Evolutionary conservation across 139 green algal genomes (phyloP).

Genomic region (Parachlorella kessleri): DNA sequence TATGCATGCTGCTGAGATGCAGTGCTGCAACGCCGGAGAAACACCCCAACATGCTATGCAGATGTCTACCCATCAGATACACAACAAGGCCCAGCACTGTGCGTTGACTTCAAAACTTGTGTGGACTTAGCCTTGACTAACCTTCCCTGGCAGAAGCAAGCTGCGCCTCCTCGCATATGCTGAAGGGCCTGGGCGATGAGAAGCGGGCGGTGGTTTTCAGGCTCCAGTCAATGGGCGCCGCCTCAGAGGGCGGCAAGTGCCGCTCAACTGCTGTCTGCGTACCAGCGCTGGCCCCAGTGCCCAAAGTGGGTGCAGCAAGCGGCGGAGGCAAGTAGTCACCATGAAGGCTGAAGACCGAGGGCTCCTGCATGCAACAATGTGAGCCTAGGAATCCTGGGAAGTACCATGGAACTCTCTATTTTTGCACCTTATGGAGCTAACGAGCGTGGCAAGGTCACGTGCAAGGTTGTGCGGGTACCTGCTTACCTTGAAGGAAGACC

Average conservation of each 20-base stretch:
- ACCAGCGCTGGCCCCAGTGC: not conserved
- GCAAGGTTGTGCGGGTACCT: not conserved
- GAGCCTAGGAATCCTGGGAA: no score
- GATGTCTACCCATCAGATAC: not conserved
- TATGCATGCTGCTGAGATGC: no score
- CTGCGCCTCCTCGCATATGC: slow-evolving; percentile 15
- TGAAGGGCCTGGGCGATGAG: slow-evolving; percentile 31
- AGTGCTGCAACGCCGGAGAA: no score
- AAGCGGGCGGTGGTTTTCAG: slow-evolving; percentile 40
- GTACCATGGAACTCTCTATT: no score
- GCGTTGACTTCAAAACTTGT: no score
- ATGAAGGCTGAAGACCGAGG: not conserved
- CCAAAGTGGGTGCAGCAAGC: not conserved
- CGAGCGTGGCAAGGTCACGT: not conserved
- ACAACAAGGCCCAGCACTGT: not conserved
- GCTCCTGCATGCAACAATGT: not conserved
- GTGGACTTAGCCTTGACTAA: no score
- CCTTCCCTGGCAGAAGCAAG: not conserved
- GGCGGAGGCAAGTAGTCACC: not conserved
- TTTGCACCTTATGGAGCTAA: no score
- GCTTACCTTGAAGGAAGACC: not conserved
- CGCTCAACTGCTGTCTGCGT: not conserved
- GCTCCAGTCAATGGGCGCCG: slow-evolving; percentile 42
- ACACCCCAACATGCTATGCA: no score
- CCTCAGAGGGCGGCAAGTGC: slow-evolving; percentile 9